Base-by-base conservation (phyloP, 495 filamentous ascomycete genomes). In the Cercophora sp. region DNA sequence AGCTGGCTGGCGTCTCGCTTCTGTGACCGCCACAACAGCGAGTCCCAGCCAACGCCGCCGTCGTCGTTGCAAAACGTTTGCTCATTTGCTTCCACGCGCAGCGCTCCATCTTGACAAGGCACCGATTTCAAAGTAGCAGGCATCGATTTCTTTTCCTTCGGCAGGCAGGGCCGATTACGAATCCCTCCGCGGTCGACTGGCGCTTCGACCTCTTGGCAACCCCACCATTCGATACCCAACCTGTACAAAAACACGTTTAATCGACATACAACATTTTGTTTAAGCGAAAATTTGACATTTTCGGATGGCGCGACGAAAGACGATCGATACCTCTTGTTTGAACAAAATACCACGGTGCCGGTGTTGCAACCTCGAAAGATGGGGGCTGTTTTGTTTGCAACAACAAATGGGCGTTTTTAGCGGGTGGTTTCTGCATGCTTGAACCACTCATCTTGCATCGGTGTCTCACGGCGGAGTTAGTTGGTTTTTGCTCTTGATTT, bases 21-120 rank as follows among this genome's bases (percentile, higher is more conserved):
- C 64, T 62, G 57, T 57, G 60, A 62, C 56, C 45, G 44, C 54
- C 54, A 55, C 57, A 53, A 60, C 61, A 56, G 48, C 50, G 39
- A 57, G 56, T 6, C 29, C 48, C 52, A 23, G n/a, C 25, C 20
- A 53, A 23, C 49, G 16, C 25, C 27, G 55, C 59, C 65, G 56
- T 69, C 65, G 59, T 67, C 66, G 39, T 57, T 64, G 59, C 66
- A 61, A 59, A 63, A 35, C 58, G 58, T 48, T 52, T 55, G 42
- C 65, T 48, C 58, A 47, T 62, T 62, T 55, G 48, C 51, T 58
- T 59, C 39, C 22, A n/a, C 37, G 32, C 24, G 51, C 60, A 65
- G 60, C 62, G 64, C 61, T 60, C 64, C 61, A 64, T 71, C 67
- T 65, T 70, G 66, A 67, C 66, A 65, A n/a, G 58, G 57, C 68